Conservation (phyloP, 257 asterid species). For the Ilex asprella region DNA sequence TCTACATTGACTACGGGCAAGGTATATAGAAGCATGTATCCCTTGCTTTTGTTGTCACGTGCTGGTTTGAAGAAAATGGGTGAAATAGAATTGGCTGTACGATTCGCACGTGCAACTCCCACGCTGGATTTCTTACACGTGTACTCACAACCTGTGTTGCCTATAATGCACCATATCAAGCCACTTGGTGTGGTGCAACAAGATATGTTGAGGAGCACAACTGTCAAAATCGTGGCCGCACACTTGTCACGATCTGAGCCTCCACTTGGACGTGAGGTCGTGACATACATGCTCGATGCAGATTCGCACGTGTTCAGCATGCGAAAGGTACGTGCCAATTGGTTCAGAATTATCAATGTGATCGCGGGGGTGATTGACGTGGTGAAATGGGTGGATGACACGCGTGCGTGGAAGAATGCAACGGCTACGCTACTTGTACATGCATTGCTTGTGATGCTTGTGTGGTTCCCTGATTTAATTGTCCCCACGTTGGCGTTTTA, state of each 20-base stretch:
- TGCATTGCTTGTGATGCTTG: conserved; percentile 57
- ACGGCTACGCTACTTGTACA: conserved; percentile 71
- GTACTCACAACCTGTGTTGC: conserved; percentile 59
- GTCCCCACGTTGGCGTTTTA: conserved; percentile 70
- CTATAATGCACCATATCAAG: conserved; percentile 75
- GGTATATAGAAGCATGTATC: conserved; percentile 50
- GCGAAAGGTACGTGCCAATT: conserved; percentile 72
- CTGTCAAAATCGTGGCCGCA: conserved; percentile 55
- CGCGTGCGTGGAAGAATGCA: conserved; percentile 81
- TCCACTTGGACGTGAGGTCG: conserved; percentile 69
- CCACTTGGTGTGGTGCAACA: conserved; percentile 72
- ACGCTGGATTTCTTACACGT: conserved; percentile 70
- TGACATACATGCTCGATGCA: conserved; percentile 64
- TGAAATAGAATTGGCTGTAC: conserved; percentile 61
- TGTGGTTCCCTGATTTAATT: conserved; percentile 76
- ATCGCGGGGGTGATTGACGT: conserved; percentile 57
- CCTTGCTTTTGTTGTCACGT: conserved; percentile 47
- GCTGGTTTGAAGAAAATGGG: conserved; percentile 84
- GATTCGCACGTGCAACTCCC: conserved; percentile 56
- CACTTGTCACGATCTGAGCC: conserved; percentile 76
- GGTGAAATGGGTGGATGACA: conserved; percentile 72
- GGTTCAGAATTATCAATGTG: conserved; percentile 69
- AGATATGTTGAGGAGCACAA: conserved; percentile 39
- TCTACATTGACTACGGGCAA: conserved; percentile 57
- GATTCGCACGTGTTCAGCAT: conserved; percentile 71